phyloP scores from a whole-genome alignment of 441 rosid species.

The Populus tomentosa region DNA sequence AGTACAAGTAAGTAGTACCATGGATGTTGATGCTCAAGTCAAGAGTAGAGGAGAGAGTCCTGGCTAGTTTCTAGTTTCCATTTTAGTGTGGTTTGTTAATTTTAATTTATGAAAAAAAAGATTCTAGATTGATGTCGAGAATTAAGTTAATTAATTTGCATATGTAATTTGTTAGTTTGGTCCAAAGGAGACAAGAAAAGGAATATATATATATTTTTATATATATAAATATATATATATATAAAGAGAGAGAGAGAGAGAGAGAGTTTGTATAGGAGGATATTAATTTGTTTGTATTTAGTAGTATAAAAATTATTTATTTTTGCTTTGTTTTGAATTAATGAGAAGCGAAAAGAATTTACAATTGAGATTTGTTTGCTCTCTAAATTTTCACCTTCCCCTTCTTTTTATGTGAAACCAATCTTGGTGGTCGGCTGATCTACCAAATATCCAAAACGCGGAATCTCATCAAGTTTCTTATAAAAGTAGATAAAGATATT shows the following conservation, averaged over 20 bases:
- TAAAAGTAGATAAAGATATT: too few species aligned
- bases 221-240: too few species aligned
- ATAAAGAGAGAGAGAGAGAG: too few species aligned
- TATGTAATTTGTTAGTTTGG: conserved; percentile 13
- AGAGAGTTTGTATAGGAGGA: conserved; percentile 24
- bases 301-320: neutral
- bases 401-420: too few species aligned
- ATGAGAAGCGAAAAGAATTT: conserved; percentile 2
- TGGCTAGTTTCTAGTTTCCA: neutral
- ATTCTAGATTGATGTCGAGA: neutral
- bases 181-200: conserved; percentile 6
- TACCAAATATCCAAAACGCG: too few species aligned
- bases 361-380: neutral
- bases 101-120: neutral
- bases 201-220: neutral
- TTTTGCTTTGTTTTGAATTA: conserved; percentile 1
- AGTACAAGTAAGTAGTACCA: neutral
- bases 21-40: neutral
- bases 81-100: neutral
- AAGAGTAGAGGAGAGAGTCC: neutral
- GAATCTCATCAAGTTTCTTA: too few species aligned
- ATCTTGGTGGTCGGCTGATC: too few species aligned
- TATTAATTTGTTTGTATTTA: conserved; percentile 11
- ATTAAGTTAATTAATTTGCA: neutral
- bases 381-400: too few species aligned